phyloP scores from a whole-genome alignment of 495 filamentous ascomycete species.

The Penicillium canariense region DNA sequence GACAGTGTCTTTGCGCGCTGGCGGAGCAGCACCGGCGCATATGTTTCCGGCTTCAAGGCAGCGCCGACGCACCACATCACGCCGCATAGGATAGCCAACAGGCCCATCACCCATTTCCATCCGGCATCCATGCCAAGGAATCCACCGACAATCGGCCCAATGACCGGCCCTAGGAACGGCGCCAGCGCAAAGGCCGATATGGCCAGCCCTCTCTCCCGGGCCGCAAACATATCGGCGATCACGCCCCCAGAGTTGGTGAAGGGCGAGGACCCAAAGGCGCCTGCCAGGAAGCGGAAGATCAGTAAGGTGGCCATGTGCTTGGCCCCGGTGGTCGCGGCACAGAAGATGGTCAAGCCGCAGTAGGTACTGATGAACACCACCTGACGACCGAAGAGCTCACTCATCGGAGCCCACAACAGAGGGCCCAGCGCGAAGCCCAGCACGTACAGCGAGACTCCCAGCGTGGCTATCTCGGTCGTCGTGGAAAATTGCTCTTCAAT shows the following conservation, averaged over 20 bases:
- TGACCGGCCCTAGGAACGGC: conserved; percentile 61
- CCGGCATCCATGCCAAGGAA: conserved; percentile 53
- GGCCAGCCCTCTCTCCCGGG: conserved; percentile 57
- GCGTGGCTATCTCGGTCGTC: conserved; percentile 51
- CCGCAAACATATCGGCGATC: conserved; percentile 66
- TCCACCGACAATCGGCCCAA: conserved; percentile 54
- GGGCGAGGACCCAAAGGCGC: conserved; percentile 65
- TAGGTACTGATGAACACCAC: conserved; percentile 64
- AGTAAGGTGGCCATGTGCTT: conserved; percentile 60
- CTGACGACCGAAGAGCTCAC: conserved; percentile 67
- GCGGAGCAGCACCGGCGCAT: conserved; percentile 51
- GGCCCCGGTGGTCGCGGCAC: conserved; percentile 55
- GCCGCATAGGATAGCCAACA: conserved; percentile 42
- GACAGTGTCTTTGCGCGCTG: conserved; percentile 47
- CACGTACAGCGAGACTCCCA: conserved; percentile 71
- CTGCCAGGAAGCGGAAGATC: conserved; percentile 70
- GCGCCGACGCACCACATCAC: conserved; percentile 48
- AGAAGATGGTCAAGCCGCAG: conserved; percentile 59
- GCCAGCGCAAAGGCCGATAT: conserved; percentile 57
- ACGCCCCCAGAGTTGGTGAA: conserved; percentile 67
- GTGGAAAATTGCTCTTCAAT: conserved; percentile 55
- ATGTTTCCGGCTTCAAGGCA: conserved; percentile 52
- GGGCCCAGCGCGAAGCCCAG: conserved; percentile 59
- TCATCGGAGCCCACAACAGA: conserved; percentile 59
- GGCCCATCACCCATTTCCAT: conserved; percentile 64